phyloP scores from a whole-genome alignment of 2,329 filamentous ascomycete species.

The Colletotrichum filicis region DNA sequence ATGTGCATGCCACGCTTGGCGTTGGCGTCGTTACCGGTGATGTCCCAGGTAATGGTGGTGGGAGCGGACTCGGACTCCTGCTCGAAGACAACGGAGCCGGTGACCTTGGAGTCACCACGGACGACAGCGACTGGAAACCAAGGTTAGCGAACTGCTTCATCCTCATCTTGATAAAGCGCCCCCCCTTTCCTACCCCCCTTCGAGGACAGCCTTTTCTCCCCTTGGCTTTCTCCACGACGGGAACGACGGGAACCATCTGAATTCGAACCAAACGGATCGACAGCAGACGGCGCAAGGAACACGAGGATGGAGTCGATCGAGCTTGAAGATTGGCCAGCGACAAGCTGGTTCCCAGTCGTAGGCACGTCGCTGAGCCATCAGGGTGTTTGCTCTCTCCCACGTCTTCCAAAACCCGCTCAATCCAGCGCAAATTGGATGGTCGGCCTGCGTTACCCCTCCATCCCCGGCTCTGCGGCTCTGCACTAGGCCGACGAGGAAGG shows the following conservation, averaged over 20 bases:
- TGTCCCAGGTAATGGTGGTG: slow-evolving; percentile 92
- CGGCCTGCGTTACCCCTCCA: slow-evolving; percentile 43
- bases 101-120: slow-evolving; percentile 97
- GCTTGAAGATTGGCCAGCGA: slow-evolving; percentile 31
- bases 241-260: slow-evolving; percentile 14
- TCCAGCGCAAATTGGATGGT: slow-evolving; percentile 53
- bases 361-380: slow-evolving; percentile 42
- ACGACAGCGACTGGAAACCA: slow-evolving; percentile 83
- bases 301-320: slow-evolving; percentile 10
- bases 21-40: slow-evolving; percentile 91
- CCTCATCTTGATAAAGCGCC: slow-evolving; percentile 19
- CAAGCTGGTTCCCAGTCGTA: slow-evolving; percentile 9
- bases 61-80: slow-evolving; percentile 84
- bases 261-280: slow-evolving; percentile 18
- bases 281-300: slow-evolving; percentile 17
- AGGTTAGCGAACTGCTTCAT: slow-evolving; percentile 37
- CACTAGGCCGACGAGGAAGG: slow-evolving; percentile 35
- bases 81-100: slow-evolving; percentile 94
- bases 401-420: slow-evolving; percentile 67
- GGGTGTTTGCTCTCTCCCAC: slow-evolving; percentile 41
- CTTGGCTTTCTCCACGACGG: slow-evolving; percentile 6
- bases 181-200: neutral
- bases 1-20: slow-evolving; percentile 98
- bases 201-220: neutral
- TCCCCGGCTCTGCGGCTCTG: slow-evolving; percentile 29